Evolutionary conservation across 352 stramenopile genomes (phyloP), one percentile per base, ranked within the genome.

Genomic region (Phytopythium delawarense): DNA sequence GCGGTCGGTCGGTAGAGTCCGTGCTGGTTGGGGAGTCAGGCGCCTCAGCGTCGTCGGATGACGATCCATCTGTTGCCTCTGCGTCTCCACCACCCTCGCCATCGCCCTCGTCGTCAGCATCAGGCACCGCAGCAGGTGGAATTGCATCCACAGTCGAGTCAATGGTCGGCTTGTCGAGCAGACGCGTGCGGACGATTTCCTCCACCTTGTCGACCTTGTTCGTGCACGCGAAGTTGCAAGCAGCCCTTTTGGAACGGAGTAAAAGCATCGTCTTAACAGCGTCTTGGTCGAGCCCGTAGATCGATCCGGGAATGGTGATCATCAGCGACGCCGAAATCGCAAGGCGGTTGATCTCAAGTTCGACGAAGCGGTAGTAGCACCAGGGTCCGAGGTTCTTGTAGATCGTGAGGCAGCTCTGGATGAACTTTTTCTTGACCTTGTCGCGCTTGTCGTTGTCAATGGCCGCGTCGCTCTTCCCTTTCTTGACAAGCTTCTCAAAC

Each of bases 341-440:
- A 20, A 82, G 62, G 15, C 82, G 75, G 59, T 90, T 67, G 28
- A 94, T 75, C 63, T 94, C 83, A n/a, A 94, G 40, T 35, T 92
- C 79, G 1, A 87, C 67, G 30, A 81, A 92, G 15, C 66, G 75
- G 56, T 91, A 92, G 63, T 86, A 82, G 63, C 85, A 94, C 85
- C 85, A 94, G 2, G 71, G 64, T 0, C 85, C 85, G 13, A 91
- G 63, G n/a, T 76, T 79, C 57, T 78, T 79, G 73, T 83, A 89
- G 1, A 91, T 73, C 0, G 69, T 74, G 12, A 82, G 62, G 32
- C 83, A 91, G 55, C 62, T 76, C 37, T 78, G 70, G 45, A 78
- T 61, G 39, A 94, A 91, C 65, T 80, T 88, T 28, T 74, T 76
- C 25, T 71, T 62, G 28, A 73, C 53, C 45, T 89, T 87, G n/a